Base-by-base conservation (phyloP, 768 basidiomycete genomes). In the Pleurotus eryngii region DNA sequence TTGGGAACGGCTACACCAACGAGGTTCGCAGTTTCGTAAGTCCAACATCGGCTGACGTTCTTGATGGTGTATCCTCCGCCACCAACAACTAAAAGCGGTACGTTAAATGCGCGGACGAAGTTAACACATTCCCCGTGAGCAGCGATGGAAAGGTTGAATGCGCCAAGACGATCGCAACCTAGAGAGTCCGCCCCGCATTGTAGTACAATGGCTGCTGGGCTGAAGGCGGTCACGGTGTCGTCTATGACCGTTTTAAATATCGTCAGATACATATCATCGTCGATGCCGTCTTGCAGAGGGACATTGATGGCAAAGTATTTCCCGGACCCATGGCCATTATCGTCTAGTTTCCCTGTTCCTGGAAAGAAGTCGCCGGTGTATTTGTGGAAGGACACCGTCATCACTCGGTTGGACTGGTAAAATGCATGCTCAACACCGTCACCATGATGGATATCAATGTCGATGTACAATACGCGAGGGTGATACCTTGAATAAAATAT, bases 311-410 rank as follows among this genome's bases (percentile, higher is more conserved):
- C 89, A 69, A 98, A 99, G 68, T 98, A 89, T 72, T 96, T 97
- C 54, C 96, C 96, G 1, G 85, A 69, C n/a, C 87, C 89, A 17
- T 80, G 78, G 12, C 93, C 92, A 59, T 93, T 92, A 73, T 99
- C 96, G 66, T 95, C 91, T 7, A 98, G 80, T 70, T 95, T 95
- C 14, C 96, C 96, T 0, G 96, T 99, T 0, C 95, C 95, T 0
- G 96, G 96, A 71, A 99, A 99, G 79, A 99, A 99, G 66, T 96
- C 93, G 56, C 93, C 95, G 1, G 91, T 95, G 76, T 97, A 99
- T 74, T 98, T 98, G 78, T 99, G 96, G 74, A 99, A 99, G 0
- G 96, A 98, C 12, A 98, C 92, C 0, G 96, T 98, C 84, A 98
- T 89, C 61, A 99, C 96, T n/a, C 96, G 87, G 65, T 99, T 95